These are phyloP conservation scores for Prototheca wickerhamii DNA, from an alignment of 163 green algal species.

Conservation along the genomic window DNA sequence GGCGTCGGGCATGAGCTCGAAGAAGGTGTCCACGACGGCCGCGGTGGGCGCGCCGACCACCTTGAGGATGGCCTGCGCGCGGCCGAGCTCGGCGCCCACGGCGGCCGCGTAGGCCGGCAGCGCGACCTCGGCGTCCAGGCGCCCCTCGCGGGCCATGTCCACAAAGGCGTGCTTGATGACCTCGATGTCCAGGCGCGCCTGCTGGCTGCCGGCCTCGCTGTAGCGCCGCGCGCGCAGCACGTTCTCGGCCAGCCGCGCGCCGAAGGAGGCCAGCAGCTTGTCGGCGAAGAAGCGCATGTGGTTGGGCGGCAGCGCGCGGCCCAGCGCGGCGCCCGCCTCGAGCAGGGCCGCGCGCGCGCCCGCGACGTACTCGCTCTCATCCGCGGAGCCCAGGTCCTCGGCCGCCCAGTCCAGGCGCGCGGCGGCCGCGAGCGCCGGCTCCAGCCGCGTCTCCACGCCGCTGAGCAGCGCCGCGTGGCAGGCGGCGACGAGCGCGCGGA, in stretches of 20 bases:
- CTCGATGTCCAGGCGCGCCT: slow-evolving; percentile 83
- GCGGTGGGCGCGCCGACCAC: slow-evolving; percentile 49
- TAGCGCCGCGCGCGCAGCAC: slow-evolving; percentile 56
- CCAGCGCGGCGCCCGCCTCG: slow-evolving; percentile 49
- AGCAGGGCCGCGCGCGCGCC: slow-evolving; percentile 36
- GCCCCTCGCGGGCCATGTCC: slow-evolving; percentile 39
- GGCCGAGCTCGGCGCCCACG: slow-evolving; percentile 63
- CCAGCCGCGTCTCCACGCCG: slow-evolving; percentile 79
- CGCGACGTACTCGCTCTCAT: slow-evolving; percentile 42
- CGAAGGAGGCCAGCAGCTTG: slow-evolving; percentile 80
- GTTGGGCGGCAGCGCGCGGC: slow-evolving; percentile 41
- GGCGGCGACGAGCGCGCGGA: slow-evolving; percentile 52
- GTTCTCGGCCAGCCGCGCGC: slow-evolving; percentile 58
- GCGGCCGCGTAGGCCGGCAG: slow-evolving; percentile 43
- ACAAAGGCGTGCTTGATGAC: slow-evolving; percentile 56
- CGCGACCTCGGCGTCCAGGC: slow-evolving; percentile 11
- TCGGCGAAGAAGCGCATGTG: slow-evolving; percentile 77
- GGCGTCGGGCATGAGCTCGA: slow-evolving; percentile 64
- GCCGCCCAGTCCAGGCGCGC: slow-evolving; percentile 49
- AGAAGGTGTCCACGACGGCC: slow-evolving; percentile 74
- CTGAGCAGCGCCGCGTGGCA: slow-evolving; percentile 76
- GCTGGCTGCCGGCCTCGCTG: slow-evolving; percentile 80
- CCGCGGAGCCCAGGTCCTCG: slow-evolving; percentile 48
- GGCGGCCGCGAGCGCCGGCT: slow-evolving; percentile 59
- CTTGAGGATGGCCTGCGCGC: slow-evolving; percentile 54